A percentile compares a stretch with the other conserved stretches of the same genome.
These are phyloP conservation scores for Euphorbia pulcherrima DNA, from an alignment of 345 rosid genomes.

Conservation along the genomic window DNA sequence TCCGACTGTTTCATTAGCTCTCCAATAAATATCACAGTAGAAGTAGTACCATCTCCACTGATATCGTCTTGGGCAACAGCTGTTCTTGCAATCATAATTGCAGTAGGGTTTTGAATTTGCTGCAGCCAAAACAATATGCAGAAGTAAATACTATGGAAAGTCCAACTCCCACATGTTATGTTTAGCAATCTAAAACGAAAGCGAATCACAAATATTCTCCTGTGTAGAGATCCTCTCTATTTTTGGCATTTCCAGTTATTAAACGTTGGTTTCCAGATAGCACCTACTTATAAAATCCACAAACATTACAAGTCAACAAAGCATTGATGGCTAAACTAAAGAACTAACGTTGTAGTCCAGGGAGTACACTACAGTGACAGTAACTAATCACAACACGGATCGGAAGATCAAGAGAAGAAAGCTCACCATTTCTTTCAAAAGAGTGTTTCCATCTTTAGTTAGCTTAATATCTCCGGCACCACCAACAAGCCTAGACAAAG, in stretches of 20 bases:
- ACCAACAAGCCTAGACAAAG: slow-evolving; percentile 72
- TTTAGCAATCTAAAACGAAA: neutral
- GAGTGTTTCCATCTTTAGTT: slow-evolving; percentile 95
- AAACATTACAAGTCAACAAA: neutral
- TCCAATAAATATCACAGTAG: slow-evolving; percentile 90
- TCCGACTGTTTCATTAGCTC: slow-evolving; percentile 98
- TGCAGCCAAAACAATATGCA: slow-evolving; percentile 30
- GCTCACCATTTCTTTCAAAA: slow-evolving; percentile 86
- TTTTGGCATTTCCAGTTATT: too few relatives aligned
- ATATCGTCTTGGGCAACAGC: slow-evolving; percentile 98
- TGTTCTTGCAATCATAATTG: slow-evolving; percentile 98
- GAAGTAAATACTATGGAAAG: neutral
- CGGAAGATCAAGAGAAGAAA: slow-evolving; percentile 19
- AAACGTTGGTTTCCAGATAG: too few relatives aligned
- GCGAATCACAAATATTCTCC: neutral
- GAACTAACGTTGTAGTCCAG: neutral
- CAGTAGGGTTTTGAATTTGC: slow-evolving; percentile 99
- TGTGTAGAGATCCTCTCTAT: too few relatives aligned
- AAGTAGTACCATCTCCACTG: slow-evolving; percentile 96
- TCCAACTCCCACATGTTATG: neutral
- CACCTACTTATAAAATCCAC: neutral
- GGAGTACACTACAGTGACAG: neutral
- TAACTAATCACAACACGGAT: neutral
- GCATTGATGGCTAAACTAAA: neutral
- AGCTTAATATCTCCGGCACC: slow-evolving; percentile 98